Evolutionary conservation across 2,329 filamentous ascomycete species (phyloP).

Genomic region (Ophiostoma sp.): DNA sequence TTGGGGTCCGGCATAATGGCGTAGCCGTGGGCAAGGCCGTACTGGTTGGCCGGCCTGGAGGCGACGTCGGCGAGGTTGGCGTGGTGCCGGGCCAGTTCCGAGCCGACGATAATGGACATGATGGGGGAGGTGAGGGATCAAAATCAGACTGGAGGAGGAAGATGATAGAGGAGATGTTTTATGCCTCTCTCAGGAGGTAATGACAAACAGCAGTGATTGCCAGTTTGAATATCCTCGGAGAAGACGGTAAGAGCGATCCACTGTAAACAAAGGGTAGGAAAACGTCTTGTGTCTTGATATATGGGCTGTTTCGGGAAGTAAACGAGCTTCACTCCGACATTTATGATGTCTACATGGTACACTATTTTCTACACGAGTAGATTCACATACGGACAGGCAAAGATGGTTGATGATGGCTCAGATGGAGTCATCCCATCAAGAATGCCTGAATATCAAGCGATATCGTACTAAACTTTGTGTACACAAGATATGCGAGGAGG

Average conservation of each 20-base stretch:
- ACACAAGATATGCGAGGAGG: background rate
- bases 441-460: background rate
- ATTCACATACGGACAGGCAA: background rate
- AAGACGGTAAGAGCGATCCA: background rate
- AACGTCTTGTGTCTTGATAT: background rate
- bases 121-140: background rate
- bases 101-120: background rate
- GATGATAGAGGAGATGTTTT: background rate
- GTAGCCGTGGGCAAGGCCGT: conserved; percentile 22
- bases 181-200: background rate
- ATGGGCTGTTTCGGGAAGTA: background rate
- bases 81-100: background rate
- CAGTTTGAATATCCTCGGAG: background rate
- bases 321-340: background rate
- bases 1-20: conserved; percentile 14
- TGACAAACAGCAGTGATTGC: background rate
- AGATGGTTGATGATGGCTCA: background rate
- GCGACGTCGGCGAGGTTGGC: conserved; percentile 17
- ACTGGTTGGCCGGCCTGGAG: conserved; percentile 21
- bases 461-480: background rate
- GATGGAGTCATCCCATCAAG: background rate
- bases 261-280: background rate
- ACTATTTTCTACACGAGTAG: background rate
- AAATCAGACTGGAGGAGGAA: background rate
- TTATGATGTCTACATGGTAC: background rate